A percentile compares a stretch with the other conserved stretches of the same genome.
Conservation (phyloP, 1,284 basidiomycete species). For the Malassezia dermatis region DNA sequence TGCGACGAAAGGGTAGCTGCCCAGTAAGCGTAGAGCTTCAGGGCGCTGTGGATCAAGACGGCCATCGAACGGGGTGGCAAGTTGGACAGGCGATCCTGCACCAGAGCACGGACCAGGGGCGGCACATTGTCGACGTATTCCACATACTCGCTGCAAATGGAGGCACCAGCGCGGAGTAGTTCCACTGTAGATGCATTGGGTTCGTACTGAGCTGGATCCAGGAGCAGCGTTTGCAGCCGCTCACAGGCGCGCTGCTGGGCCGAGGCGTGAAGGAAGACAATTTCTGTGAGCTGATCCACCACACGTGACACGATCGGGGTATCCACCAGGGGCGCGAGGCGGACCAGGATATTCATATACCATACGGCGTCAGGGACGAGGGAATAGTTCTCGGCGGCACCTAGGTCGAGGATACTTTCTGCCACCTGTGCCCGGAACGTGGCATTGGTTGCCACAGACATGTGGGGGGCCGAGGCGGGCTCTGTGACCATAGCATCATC, state of each 20-base stretch:
- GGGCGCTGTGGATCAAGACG: slow-evolving; percentile 59
- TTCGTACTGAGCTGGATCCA: slow-evolving; percentile 54
- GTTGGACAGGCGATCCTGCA: slow-evolving; percentile 14
- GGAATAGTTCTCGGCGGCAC: slow-evolving; percentile 69
- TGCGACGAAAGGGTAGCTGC: slow-evolving; percentile 60
- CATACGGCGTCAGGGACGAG: slow-evolving; percentile 88
- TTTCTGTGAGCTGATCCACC: slow-evolving; percentile 72
- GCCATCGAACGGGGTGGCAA: slow-evolving; percentile 5
- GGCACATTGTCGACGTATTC: slow-evolving; percentile 40
- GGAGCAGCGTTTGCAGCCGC: slow-evolving; percentile 55
- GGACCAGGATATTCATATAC: slow-evolving; percentile 64
- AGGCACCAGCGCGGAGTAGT: slow-evolving; percentile 79
- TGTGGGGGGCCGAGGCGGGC: not conserved
- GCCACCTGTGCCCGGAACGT: slow-evolving; percentile 70
- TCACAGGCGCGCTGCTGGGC: slow-evolving; percentile 56
- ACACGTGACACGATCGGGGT: slow-evolving; percentile 60
- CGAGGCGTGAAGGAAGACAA: slow-evolving; percentile 53
- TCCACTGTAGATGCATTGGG: slow-evolving; percentile 50
- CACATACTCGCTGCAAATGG: slow-evolving; percentile 88
- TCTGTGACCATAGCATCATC: not conserved
- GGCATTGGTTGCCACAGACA: slow-evolving; percentile 54
- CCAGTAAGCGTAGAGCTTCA: slow-evolving; percentile 80
- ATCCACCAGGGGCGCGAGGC: slow-evolving; percentile 66
- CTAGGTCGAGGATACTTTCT: slow-evolving; percentile 69
- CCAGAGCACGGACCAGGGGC: slow-evolving; percentile 53